Evolutionary conservation across 2,329 filamentous ascomycete genomes (phyloP).

Genomic region (Nemania diffusa): DNA sequence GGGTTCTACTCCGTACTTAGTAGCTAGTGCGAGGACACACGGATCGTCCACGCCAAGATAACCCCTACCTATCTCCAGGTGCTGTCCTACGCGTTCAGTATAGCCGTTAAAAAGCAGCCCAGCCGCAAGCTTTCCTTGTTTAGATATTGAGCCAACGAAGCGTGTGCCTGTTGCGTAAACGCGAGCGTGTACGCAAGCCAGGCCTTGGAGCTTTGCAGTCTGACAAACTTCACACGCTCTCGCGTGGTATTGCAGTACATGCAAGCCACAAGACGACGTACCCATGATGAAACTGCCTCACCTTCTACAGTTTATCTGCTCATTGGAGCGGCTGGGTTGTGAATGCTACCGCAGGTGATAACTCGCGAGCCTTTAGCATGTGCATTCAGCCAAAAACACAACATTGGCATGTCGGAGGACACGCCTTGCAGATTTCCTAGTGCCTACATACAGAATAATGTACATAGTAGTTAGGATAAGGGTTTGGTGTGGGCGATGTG

Average conservation of each 20-base stretch:
- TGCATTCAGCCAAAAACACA: conserved; percentile 27
- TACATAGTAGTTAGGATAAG: background rate
- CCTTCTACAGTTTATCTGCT: background rate
- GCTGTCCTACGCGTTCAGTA: background rate
- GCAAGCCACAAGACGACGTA: conserved; percentile 13
- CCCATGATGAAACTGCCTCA: conserved; percentile 10
- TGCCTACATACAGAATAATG: background rate
- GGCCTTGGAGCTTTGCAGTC: background rate
- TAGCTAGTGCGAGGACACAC: background rate
- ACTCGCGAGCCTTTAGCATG: conserved; percentile 6
- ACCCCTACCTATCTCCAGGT: conserved; percentile 2
- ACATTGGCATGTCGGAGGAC: conserved; percentile 9
- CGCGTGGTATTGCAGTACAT: conserved; percentile 12
- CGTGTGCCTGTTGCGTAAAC: conserved; percentile 1
- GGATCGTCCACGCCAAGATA: conserved; percentile 10
- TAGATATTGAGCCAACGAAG: conserved; percentile 7
- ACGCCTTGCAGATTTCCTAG: background rate
- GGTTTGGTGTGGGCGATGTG: background rate
- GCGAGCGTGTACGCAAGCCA: background rate
- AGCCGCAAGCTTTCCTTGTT: conserved; percentile 3
- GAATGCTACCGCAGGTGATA: conserved; percentile 1
- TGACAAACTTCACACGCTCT: background rate
- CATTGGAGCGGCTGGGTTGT: conserved; percentile 24
- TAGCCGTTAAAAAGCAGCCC: background rate
- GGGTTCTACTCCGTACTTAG: background rate